phyloP scores from a whole-genome alignment of 805 yeast species.

The Sugiyamaella americana region DNA sequence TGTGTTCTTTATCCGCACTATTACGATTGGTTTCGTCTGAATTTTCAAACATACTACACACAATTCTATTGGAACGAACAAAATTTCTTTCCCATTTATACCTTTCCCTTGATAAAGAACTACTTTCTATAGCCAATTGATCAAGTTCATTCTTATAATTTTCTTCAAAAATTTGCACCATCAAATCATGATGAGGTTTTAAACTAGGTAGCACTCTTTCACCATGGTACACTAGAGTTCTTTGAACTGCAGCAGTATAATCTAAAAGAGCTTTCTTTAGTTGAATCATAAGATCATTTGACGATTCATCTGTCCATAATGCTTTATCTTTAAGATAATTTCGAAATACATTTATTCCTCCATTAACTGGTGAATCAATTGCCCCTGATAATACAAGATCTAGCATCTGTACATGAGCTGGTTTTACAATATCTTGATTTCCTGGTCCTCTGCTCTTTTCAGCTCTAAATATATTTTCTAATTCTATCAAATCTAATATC shows the following conservation, averaged over 20 bases:
- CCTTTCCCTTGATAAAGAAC: neutral
- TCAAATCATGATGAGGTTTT: constrained; percentile 58
- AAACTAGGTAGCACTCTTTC: constrained; percentile 51
- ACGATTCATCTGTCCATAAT: constrained; percentile 16
- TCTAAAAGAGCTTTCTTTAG: constrained; percentile 52
- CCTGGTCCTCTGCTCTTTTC: constrained; percentile 10
- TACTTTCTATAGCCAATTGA: constrained; percentile 2
- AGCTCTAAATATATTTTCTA: constrained; percentile 42
- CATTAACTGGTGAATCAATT: constrained; percentile 87
- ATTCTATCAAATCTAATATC: constrained; percentile 63
- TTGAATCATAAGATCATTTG: constrained; percentile 22
- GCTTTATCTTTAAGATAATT: constrained; percentile 47
- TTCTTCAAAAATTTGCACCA: constrained; percentile 55
- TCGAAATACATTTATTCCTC: constrained; percentile 82
- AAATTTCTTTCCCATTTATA: constrained; percentile 1
- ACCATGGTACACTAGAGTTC: constrained; percentile 66
- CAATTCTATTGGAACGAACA: no score
- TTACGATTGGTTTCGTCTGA: no score
- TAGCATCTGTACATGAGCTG: constrained; percentile 25
- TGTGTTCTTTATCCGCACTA: no score
- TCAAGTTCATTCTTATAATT: constrained; percentile 64
- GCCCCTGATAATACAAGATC: constrained; percentile 49
- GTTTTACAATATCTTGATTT: constrained; percentile 8
- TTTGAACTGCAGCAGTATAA: constrained; percentile 55
- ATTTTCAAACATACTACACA: no score